phyloP scores from a whole-genome alignment of 352 stramenopile genomes.

The Globisporangium abappressorium region DNA sequence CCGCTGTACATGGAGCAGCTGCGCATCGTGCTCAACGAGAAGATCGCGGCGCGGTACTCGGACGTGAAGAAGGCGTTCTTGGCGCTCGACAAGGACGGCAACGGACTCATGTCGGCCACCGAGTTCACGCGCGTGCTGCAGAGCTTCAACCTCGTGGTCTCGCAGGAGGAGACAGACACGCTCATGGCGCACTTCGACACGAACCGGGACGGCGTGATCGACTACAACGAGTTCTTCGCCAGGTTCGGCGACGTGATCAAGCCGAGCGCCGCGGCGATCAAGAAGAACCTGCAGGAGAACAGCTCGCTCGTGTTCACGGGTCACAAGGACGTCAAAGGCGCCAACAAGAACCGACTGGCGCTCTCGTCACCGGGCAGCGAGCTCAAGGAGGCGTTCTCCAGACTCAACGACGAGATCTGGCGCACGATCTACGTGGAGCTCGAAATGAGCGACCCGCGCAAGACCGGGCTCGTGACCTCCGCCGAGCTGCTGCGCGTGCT shows the following conservation, averaged over 20 bases:
- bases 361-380: conserved; percentile 64
- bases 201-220: conserved; percentile 39
- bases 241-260: conserved; percentile 55
- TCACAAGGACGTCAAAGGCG: conserved; percentile 45
- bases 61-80: conserved; percentile 53
- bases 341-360: conserved; percentile 53
- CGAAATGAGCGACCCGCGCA: conserved; percentile 50
- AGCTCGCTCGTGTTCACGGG: conserved; percentile 57
- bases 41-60: conserved; percentile 35
- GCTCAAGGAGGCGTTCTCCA: conserved; percentile 71
- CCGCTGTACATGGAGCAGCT: conserved; percentile 51
- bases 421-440: conserved; percentile 65
- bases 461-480: conserved; percentile 55
- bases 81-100: conserved; percentile 38
- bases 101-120: conserved; percentile 34
- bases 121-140: conserved; percentile 53
- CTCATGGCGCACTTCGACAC: conserved; percentile 35
- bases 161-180: conserved; percentile 32
- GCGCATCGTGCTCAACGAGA: conserved; percentile 59
- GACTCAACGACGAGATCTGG: conserved; percentile 52
- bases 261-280: conserved; percentile 26
- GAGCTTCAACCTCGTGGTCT: conserved; percentile 45
- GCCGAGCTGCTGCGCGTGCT: conserved; percentile 66
- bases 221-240: conserved; percentile 64
- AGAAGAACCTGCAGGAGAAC: conserved; percentile 48